Evolutionary conservation across 805 yeast genomes (phyloP).

Genomic region (Yarrowia divulgata): DNA sequence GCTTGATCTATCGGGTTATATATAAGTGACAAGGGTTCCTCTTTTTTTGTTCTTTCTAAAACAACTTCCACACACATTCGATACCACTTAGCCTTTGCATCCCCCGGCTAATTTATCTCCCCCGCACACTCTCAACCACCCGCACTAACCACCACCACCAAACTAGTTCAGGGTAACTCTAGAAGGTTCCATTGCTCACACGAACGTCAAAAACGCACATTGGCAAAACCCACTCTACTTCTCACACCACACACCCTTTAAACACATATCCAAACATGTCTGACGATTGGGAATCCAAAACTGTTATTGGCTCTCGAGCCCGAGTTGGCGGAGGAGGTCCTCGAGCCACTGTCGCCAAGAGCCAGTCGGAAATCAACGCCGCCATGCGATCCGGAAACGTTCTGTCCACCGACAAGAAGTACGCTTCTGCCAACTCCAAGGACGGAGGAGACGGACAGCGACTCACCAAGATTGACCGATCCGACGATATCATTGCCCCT

Average conservation of each 20-base stretch:
- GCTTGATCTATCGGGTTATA: background rate
- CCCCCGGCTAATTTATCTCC: background rate
- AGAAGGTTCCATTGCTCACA: conserved; percentile 39
- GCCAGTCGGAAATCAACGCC: conserved; percentile 80
- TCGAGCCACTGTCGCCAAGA: conserved; percentile 79
- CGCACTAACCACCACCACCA: background rate
- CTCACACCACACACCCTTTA: conserved; percentile 17
- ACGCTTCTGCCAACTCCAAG: conserved; percentile 67
- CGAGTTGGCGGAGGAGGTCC: conserved; percentile 91
- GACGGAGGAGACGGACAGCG: conserved; percentile 88
- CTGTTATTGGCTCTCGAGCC: conserved; percentile 87
- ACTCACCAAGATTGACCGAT: conserved; percentile 89
- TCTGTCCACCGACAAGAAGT: conserved; percentile 91
- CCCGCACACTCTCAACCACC: background rate
- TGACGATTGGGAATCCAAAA: conserved; percentile 82
- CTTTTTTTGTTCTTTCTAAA: no score
- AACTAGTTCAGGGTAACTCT: conserved; percentile 30
- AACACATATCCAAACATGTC: conserved; percentile 42
- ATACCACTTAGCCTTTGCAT: conserved; percentile 11
- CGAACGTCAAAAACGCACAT: conserved; percentile 25
- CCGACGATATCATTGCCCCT: conserved; percentile 91
- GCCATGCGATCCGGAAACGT: conserved; percentile 94
- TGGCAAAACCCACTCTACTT: conserved; percentile 18
- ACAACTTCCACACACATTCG: background rate
- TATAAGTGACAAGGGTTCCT: background rate